Conservation (phyloP, 495 filamentous ascomycete species). For the Daldinia decipiens region DNA sequence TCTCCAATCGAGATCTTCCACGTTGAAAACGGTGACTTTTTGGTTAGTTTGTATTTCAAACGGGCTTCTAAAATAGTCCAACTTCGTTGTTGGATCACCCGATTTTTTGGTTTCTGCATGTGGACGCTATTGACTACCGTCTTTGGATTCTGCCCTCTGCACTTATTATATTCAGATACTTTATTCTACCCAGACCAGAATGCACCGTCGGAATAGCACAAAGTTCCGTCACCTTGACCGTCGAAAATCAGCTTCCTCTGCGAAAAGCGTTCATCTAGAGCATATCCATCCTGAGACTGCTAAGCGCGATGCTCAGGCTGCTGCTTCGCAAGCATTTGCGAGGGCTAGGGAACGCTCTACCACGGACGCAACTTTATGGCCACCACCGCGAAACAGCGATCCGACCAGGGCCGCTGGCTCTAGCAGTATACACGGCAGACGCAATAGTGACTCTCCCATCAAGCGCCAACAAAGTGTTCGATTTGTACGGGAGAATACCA, state of each 20-base stretch:
- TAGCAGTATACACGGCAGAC: slow-evolving; percentile 10
- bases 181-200: slow-evolving; percentile 11
- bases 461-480: slow-evolving; percentile 64
- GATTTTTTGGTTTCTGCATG: slow-evolving; percentile 5
- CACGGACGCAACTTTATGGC: slow-evolving; percentile 41
- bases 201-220: slow-evolving; percentile 44
- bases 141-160: not conserved
- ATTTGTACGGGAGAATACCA: slow-evolving; percentile 56
- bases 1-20: slow-evolving; percentile 22
- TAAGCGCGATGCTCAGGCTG: slow-evolving; percentile 70
- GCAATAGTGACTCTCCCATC: slow-evolving; percentile 28
- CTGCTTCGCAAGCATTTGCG: slow-evolving; percentile 73
- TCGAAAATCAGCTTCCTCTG: slow-evolving; percentile 72
- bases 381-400: slow-evolving; percentile 39
- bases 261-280: slow-evolving; percentile 59
- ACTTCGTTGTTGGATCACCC: slow-evolving; percentile 13
- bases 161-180: slow-evolving; percentile 6
- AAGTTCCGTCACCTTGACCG: slow-evolving; percentile 61
- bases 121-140: not conserved
- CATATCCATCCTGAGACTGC: slow-evolving; percentile 65
- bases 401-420: slow-evolving; percentile 4
- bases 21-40: slow-evolving; percentile 28
- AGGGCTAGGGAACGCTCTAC: slow-evolving; percentile 62
- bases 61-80: slow-evolving; percentile 1
- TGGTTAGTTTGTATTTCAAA: slow-evolving; percentile 41